A percentile compares a stretch with the other conserved stretches of the same genome.
These are phyloP conservation scores for Thyridium curvatum DNA, from an alignment of 2,329 filamentous ascomycete genomes.

Conservation along the genomic window DNA sequence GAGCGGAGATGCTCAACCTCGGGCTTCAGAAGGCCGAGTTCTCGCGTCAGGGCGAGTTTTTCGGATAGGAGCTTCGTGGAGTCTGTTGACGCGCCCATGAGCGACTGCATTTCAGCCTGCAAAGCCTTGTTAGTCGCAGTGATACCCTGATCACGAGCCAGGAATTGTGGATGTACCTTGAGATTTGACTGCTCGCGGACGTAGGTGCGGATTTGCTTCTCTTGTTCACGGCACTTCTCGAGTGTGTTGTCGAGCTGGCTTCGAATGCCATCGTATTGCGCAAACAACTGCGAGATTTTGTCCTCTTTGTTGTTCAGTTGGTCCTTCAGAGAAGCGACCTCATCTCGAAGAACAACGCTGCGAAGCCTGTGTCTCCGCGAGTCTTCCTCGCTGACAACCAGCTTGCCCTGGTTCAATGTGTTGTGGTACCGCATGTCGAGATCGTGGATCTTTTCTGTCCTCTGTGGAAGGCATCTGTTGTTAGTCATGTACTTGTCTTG, in stretches of 20 bases:
- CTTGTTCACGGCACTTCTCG: conserved; percentile 35
- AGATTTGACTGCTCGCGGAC: conserved; percentile 39
- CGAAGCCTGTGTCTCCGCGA: conserved; percentile 63
- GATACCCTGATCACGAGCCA: not conserved
- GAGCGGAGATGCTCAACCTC: conserved; percentile 51
- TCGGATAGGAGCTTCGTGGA: conserved; percentile 62
- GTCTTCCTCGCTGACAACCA: conserved; percentile 69
- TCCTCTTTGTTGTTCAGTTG: conserved; percentile 55
- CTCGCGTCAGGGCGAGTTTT: conserved; percentile 45
- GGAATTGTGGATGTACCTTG: conserved; percentile 27
- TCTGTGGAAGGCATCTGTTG: conserved; percentile 22
- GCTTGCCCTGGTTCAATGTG: conserved; percentile 56
- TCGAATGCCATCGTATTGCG: conserved; percentile 31
- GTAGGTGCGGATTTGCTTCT: conserved; percentile 41
- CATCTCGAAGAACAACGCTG: conserved; percentile 65
- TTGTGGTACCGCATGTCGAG: conserved; percentile 68
- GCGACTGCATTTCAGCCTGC: conserved; percentile 64
- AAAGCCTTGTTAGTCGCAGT: conserved; percentile 11
- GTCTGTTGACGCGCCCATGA: conserved; percentile 61
- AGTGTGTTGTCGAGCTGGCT: conserved; percentile 36
- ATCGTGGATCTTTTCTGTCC: conserved; percentile 37
- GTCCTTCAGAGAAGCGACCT: conserved; percentile 62
- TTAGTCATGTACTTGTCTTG: conserved; percentile 3
- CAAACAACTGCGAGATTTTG: conserved; percentile 42
- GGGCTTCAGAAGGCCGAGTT: conserved; percentile 45